These are phyloP conservation scores for Anacardium occidentale DNA, from an alignment of 345 rosid species.

Conservation along the genomic window DNA sequence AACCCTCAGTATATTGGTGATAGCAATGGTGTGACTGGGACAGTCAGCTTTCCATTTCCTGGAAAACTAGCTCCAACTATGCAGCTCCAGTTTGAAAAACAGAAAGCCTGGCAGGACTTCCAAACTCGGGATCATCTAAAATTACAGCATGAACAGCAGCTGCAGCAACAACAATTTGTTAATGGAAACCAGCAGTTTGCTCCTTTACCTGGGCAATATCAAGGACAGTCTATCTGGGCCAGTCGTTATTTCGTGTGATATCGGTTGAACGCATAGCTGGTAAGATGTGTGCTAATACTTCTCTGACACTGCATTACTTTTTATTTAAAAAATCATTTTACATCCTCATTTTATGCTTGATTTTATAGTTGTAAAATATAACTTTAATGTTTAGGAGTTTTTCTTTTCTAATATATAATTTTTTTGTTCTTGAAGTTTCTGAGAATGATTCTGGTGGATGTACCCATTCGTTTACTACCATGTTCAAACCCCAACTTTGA, in stretches of 20 bases:
- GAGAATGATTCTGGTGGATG: constrained; percentile 59
- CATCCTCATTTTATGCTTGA: neutral
- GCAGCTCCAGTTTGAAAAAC: constrained; percentile 50
- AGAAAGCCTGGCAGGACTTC: constrained; percentile 52
- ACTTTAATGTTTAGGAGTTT: neutral
- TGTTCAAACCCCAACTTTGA: constrained; percentile 58
- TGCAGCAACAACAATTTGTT: constrained; percentile 50
- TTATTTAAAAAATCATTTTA: neutral
- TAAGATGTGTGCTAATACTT: constrained; percentile 21
- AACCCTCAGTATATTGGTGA: constrained; percentile 45
- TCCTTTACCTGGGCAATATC: constrained; percentile 71
- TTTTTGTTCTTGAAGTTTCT: constrained; percentile 39
- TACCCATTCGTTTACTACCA: constrained; percentile 53
- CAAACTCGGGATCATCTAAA: constrained; percentile 44
- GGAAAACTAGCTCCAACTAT: constrained; percentile 61
- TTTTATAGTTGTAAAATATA: constrained; percentile 2
- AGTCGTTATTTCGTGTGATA: constrained; percentile 83
- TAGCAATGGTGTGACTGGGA: constrained; percentile 50
- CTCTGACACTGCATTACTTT: constrained; percentile 17
- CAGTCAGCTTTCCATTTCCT: constrained; percentile 79
- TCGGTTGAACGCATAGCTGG: constrained; percentile 47
- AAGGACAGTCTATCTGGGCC: constrained; percentile 76
- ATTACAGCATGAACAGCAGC: constrained; percentile 47
- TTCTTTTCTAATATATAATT: constrained; percentile 1
- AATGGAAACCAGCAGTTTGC: constrained; percentile 56